Conservation (phyloP, 768 basidiomycete genomes). For the Psilocybe cubensis region DNA sequence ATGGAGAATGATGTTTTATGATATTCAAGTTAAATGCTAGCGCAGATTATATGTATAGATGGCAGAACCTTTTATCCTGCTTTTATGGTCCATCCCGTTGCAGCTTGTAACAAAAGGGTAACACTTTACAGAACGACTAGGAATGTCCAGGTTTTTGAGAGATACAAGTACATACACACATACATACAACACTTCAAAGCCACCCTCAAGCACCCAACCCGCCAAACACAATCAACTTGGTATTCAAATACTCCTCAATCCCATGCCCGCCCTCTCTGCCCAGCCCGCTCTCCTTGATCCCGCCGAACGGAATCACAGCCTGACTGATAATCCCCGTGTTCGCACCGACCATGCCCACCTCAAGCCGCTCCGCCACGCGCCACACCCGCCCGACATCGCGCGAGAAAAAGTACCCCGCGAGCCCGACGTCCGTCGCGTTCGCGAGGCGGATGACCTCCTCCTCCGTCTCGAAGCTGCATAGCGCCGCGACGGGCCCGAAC, state of each 20-base stretch:
- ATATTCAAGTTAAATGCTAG: too few species aligned
- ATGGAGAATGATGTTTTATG: too few species aligned
- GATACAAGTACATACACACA: neutral
- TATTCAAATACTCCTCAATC: constrained; percentile 87
- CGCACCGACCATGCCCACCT: constrained; percentile 90
- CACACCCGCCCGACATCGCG: constrained; percentile 87
- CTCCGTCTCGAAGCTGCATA: constrained; percentile 92
- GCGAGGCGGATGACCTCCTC: constrained; percentile 89
- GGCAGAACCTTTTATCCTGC: too few species aligned
- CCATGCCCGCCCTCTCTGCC: constrained; percentile 89
- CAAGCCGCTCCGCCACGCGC: constrained; percentile 92
- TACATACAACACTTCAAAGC: neutral
- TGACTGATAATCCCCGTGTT: constrained; percentile 84
- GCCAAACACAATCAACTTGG: constrained; percentile 82
- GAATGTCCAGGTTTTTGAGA: neutral
- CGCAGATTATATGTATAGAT: too few species aligned
- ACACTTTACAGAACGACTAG: too few species aligned
- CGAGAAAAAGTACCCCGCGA: constrained; percentile 94
- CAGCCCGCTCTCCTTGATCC: constrained; percentile 86
- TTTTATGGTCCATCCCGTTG: too few species aligned
- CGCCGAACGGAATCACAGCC: constrained; percentile 86
- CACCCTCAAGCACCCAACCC: constrained; percentile 46
- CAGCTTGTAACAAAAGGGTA: too few species aligned
- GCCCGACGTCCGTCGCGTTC: constrained; percentile 80
- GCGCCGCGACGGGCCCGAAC: constrained; percentile 89